Evolutionary conservation across 768 basidiomycete genomes (phyloP), one percentile per base, ranked within the genome.

Genomic region (Ramaria rubella): DNA sequence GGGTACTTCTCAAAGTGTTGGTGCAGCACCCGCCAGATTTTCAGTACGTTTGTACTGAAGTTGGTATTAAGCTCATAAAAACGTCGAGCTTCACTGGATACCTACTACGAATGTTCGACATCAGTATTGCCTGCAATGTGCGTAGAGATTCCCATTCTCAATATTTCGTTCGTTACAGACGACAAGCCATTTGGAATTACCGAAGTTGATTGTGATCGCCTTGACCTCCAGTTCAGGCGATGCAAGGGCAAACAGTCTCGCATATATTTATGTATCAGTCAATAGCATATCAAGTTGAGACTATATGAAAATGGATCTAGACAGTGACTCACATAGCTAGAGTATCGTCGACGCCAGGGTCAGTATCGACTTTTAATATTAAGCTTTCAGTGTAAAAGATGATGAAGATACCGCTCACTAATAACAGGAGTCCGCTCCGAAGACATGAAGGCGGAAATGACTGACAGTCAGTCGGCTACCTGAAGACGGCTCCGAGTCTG

Each of bases 271-370:
- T 17, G 44, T 2, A n/a, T n/a, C n/a, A 49, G 23, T 24, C 27
- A 12, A n/a, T 30, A n/a, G n/a, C n/a, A n/a, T n/a, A n/a, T n/a
- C n/a, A 49, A 29, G 49, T 56, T 7, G 55, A 21, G 49, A 44
- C 42, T 24, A 29, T 33, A 36, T 21, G 30, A 33, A n/a, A 15
- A 52, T 17, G 12, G 14, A n/a, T n/a, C n/a, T n/a, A n/a, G n/a
- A 31, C 5, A 36, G n/a, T n/a, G n/a, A 68, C 82, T 58, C 57
- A 86, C 89, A 94, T 81, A 27, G 90, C 90, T 51, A 91, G 62
- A 24, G 77, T 73, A 67, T 94, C 91, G 64, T 94, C 91, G 3
- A 91, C 85, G 31, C 91, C 91, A 6, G 90, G 88, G 65, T 94
- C 90, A 26, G 88, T 88, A 62, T 91, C 90, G 64, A 90, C 87